Evolutionary conservation across 305 asterid species (phyloP).

Genomic region (Vinca major): DNA sequence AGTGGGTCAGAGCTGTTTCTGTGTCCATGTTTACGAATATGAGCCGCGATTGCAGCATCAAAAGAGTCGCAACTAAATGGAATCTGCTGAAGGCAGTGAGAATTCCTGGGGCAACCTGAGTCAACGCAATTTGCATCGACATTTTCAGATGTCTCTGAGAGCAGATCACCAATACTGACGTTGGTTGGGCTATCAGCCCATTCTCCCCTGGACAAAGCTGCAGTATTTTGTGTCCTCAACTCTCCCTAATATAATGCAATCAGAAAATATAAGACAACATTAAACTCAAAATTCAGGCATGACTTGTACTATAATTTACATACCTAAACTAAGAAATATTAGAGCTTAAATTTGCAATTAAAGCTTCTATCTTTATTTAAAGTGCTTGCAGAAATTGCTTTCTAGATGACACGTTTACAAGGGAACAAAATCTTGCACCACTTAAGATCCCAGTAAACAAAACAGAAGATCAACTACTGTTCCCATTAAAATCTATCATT

Average conservation of each 20-base stretch:
- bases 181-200: slow-evolving; percentile 93
- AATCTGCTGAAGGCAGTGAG: slow-evolving; percentile 41
- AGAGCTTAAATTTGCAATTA: slow-evolving; percentile 4
- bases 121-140: slow-evolving; percentile 33
- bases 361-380: not conserved
- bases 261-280: slow-evolving; percentile 8
- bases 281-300: not conserved
- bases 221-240: slow-evolving; percentile 28
- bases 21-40: slow-evolving; percentile 65
- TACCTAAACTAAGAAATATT: not conserved
- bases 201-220: slow-evolving; percentile 46
- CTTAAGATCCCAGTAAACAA: not conserved
- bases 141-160: slow-evolving; percentile 41
- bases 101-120: slow-evolving; percentile 27
- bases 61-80: slow-evolving; percentile 85
- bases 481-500: not conserved
- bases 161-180: slow-evolving; percentile 73
- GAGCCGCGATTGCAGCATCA: slow-evolving; percentile 97
- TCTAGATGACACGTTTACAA: not conserved
- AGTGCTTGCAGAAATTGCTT: not conserved
- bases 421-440: not conserved
- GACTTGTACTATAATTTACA: not conserved
- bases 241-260: slow-evolving; percentile 28
- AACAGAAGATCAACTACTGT: not conserved
- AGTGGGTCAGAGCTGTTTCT: slow-evolving; percentile 37